Evolutionary conservation across 2,329 filamentous ascomycete species (phyloP), one percentile per base, ranked within the genome.

Genomic region (Diaporthe sp.): DNA sequence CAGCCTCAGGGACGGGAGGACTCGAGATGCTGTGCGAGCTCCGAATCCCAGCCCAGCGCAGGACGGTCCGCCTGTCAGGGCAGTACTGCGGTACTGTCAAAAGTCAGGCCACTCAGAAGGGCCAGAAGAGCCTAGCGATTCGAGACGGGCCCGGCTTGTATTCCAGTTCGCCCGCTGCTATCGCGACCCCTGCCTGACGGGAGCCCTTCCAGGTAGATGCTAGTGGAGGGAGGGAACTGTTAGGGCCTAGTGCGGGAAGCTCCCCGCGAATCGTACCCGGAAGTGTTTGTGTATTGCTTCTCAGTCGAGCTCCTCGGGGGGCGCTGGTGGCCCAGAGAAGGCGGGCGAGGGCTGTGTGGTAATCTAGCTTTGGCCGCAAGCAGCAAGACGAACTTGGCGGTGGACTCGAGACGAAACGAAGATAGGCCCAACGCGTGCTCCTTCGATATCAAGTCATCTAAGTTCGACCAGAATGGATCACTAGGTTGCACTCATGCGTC

Each of bases 101-200:
- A 64, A 35, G 33, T 72, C 71, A 72, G 55, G 67, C 61, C 73
- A 75, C 55, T 60, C 38, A 33, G 58, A 72, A 71, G 38, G 66
- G 38, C 68, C 69, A 71, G 66, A 55, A 45, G 45, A 55, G 52
- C 66, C 58, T 60, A 71, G 69, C 45, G 50, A 64, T 38, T 50
- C 54, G 45, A 61, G 72, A 69, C 75, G 35, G 71, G 71, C 45
- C 73, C 73, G 73, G 75, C 55, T 73, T 72, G 70, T 50, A 30
- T 75, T 76, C 75, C 75, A 76, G 75, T 76, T 76, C 69, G 75
- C 71, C 75, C 58, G 73, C 42, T 73, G 69, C 45, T 68, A 57
- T 73, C 70, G n/a, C 38, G 22, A 73, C 52, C 70, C 75, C 64
- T 66, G 69, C 69, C 40, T 42, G 55, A 54, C 55, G 67, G 60